phyloP scores from a whole-genome alignment of 2,329 filamentous ascomycete species.

The Mycosphaerella sp. region DNA sequence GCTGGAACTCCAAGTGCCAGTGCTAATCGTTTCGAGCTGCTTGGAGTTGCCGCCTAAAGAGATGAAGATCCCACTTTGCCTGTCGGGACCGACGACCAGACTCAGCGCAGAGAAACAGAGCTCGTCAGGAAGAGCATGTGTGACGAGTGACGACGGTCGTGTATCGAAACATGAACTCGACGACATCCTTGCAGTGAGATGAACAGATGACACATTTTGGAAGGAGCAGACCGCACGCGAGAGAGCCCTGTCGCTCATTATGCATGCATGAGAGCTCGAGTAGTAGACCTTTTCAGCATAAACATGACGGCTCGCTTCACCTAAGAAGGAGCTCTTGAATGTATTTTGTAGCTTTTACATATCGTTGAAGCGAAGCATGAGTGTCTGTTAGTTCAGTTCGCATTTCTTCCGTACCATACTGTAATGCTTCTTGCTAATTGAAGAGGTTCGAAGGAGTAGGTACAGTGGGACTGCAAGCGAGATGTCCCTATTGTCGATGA shows the following conservation, averaged over 20 bases:
- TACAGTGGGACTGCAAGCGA: too few species aligned
- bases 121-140: background rate
- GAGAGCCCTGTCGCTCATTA: background rate
- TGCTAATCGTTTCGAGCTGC: constrained; percentile 6
- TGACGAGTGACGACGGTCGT: background rate
- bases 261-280: background rate
- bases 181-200: background rate
- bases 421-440: background rate
- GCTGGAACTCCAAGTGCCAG: constrained; percentile 6
- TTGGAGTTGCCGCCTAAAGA: constrained; percentile 7
- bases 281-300: background rate
- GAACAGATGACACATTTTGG: background rate
- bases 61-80: too few species aligned
- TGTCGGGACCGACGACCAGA: background rate
- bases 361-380: background rate
- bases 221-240: background rate
- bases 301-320: background rate
- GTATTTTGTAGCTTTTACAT: background rate
- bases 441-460: too few species aligned
- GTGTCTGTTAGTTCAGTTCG: too few species aligned
- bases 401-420: background rate
- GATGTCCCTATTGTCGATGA: too few species aligned
- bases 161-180: background rate
- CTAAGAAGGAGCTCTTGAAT: background rate
- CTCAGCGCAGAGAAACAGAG: background rate